Evolutionary conservation across 768 basidiomycete species (phyloP), one percentile per base, ranked within the genome.

Genomic region (Tulasnella sp.): DNA sequence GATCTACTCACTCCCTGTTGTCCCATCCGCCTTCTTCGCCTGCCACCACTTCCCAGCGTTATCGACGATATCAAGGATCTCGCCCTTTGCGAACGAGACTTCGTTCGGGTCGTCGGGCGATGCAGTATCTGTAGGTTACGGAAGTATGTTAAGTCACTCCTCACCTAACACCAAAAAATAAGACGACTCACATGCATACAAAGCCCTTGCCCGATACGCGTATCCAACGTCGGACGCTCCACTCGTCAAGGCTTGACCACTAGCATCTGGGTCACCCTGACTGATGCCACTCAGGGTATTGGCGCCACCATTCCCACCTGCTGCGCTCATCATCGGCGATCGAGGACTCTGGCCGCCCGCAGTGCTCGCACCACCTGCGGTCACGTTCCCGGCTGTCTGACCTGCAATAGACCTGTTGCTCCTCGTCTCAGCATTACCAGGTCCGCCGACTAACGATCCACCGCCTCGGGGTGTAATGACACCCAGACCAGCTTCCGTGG

Each of bases 31-130:
- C 72, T 86, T 92, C 68, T 74, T 83, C 34, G 88, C 86, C 67
- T 89, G 88, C 90, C 90, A 93, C 90, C 90, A 91, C 69, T 91
- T 89, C 51, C 88, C 88, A 67, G 88, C 82, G 72, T 90, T 92
- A 73, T 98, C 94, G 60, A 93, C 71, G 56, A 98, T 86, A 63
- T 96, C 92, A 63, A 98, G 80, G 42, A 91, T 76, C 68, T 97
- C 95, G 56, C 92, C 91, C 71, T 97, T 97, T 53, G 74, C 68
- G 72, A 99, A 97, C 50, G 89, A 88, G 42, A 99, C 86, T 73
- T 99, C 96, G 68, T 89, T 96, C 11, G 94, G 89, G 70, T 99
- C 96, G 60, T 97, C 94, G 27, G 87, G 76, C 2, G 88, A 90
- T n/a, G 93, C 95, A 51, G 80, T 81, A 74, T 99, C 95, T 98